Conservation (phyloP, 148 eudicot species). For the Vaccinium darrowii region DNA sequence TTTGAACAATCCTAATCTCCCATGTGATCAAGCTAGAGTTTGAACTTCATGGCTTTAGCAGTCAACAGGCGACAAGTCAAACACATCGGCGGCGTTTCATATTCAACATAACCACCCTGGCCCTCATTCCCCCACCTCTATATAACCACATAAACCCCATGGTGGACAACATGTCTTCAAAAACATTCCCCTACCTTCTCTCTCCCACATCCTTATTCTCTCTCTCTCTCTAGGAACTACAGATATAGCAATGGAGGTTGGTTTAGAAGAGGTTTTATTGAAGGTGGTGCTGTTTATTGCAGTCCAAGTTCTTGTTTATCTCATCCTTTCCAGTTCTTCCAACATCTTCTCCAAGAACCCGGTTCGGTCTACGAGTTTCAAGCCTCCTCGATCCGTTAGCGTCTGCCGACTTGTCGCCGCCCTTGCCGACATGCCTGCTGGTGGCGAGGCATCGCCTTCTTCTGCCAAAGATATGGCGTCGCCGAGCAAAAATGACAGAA, state of each 20-base stretch:
- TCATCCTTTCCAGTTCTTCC: slow-evolving; percentile 47
- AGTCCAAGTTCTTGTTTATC: slow-evolving; percentile 45
- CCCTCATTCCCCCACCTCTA: neutral
- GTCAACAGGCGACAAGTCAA: slow-evolving; percentile 8
- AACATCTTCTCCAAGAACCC: slow-evolving; percentile 37
- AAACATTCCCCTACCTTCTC: neutral
- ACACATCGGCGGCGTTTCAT: neutral
- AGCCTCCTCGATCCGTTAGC: slow-evolving; percentile 32
- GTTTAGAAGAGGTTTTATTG: slow-evolving; percentile 20
- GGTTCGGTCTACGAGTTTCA: slow-evolving; percentile 31
- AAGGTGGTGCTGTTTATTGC: slow-evolving; percentile 33
- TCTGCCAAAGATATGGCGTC: neutral
- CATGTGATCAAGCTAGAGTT: too few relatives aligned
- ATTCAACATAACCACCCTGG: neutral
- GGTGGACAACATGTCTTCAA: neutral
- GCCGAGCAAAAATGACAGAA: slow-evolving; percentile 6
- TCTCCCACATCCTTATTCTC: neutral
- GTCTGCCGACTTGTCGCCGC: slow-evolving; percentile 37
- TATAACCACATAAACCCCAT: neutral
- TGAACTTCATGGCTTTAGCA: neutral
- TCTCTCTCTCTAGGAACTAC: neutral
- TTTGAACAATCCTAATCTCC: neutral
- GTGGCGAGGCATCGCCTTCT: slow-evolving; percentile 39
- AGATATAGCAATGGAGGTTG: slow-evolving; percentile 20
- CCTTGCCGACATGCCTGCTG: slow-evolving; percentile 48